Conservation (phyloP, 179 eudicot genomes). For the Monotropa hypopitys region DNA sequence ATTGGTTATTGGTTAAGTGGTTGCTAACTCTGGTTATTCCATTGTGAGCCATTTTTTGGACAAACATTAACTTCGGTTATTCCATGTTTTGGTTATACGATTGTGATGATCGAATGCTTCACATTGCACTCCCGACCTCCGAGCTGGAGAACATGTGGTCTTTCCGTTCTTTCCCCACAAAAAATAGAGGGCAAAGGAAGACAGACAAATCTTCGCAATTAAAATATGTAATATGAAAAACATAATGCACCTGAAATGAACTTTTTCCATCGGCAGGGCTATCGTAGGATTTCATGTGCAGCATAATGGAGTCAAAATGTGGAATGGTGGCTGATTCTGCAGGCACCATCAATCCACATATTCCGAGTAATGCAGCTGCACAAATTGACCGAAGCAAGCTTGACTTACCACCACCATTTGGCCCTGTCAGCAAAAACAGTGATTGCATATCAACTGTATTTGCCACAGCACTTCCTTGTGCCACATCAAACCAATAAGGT, state of each 20-base stretch:
- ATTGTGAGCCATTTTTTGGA: too few relatives aligned
- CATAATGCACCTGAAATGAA: constrained; percentile 73
- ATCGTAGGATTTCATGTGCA: constrained; percentile 97
- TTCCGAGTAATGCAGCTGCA: constrained; percentile 91
- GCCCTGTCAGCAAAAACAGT: constrained; percentile 84
- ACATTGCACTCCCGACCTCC: background rate
- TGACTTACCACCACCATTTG: constrained; percentile 98
- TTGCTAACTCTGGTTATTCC: too few relatives aligned
- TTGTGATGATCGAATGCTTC: too few relatives aligned
- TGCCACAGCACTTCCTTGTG: constrained; percentile 70
- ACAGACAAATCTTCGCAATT: background rate
- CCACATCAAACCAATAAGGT: constrained; percentile 89
- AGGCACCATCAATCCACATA: constrained; percentile 95
- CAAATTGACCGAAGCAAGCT: constrained; percentile 86
- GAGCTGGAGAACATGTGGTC: background rate
- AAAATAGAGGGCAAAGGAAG: background rate
- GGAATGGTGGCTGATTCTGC: constrained; percentile 87
- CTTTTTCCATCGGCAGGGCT: constrained; percentile 99
- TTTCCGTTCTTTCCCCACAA: background rate
- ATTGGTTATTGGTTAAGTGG: too few relatives aligned
- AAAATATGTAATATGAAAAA: background rate
- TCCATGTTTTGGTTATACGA: too few relatives aligned
- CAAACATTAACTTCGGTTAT: too few relatives aligned
- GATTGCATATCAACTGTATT: constrained; percentile 78
- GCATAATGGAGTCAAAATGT: constrained; percentile 82